These are phyloP conservation scores for Colletotrichum lentis DNA, from an alignment of 2,329 filamentous ascomycete genomes.

Conservation along the genomic window DNA sequence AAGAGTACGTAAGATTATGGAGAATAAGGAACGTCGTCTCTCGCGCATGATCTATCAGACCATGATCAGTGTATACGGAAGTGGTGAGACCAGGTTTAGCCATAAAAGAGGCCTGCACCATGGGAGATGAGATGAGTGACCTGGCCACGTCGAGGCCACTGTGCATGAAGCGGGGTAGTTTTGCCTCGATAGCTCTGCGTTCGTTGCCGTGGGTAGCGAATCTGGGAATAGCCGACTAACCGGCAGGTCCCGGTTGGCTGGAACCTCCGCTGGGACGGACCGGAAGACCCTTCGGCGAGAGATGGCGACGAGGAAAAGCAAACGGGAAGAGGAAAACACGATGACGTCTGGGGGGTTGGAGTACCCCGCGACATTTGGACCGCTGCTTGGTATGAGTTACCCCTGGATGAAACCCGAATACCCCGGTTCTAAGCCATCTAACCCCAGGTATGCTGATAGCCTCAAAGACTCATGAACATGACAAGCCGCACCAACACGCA, in stretches of 20 bases:
- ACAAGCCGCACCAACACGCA: not conserved
- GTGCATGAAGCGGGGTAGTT: not conserved
- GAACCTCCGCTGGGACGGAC: constrained; percentile 5
- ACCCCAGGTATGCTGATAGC: constrained; percentile 27
- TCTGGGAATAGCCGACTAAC: constrained; percentile 23
- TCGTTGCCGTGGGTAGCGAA: not conserved
- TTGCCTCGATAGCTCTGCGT: not conserved
- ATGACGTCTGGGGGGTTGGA: not conserved
- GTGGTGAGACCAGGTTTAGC: not conserved
- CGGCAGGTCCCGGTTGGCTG: constrained; percentile 22
- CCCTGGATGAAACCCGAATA: not conserved
- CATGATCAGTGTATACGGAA: not conserved
- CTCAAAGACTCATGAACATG: constrained; percentile 22
- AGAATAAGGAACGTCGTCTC: constrained; percentile 5
- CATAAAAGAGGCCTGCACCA: not conserved
- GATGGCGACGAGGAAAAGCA: not conserved
- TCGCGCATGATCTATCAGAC: not conserved
- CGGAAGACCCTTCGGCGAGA: not conserved
- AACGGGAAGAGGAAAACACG: not conserved
- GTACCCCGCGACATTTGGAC: too few relatives aligned
- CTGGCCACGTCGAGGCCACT: not conserved
- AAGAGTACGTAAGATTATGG: not conserved
- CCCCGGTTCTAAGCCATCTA: constrained; percentile 31
- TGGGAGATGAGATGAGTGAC: constrained; percentile 4
- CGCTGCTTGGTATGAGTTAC: not conserved